Evolutionary conservation across 305 asterid species (phyloP), one percentile per base, ranked within the genome.

Genomic region (Fraxinus xanthoxyloides): DNA sequence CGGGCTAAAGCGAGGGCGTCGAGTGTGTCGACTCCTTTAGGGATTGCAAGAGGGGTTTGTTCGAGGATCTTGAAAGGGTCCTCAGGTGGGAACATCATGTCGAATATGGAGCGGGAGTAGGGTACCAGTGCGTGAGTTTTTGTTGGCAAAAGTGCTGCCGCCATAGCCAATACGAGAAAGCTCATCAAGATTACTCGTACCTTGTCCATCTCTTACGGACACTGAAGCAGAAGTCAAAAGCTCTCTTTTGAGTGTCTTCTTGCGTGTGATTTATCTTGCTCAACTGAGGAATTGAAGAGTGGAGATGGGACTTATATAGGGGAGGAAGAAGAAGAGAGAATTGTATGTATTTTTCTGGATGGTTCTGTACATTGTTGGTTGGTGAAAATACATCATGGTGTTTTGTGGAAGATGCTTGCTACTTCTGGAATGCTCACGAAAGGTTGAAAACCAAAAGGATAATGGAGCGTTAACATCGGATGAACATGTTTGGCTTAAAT

Each of bases 21-120:
- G 56, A 93, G 17, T 0, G 86, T 67, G 17, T 36, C 87, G 1
- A 43, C 36, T 4, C 70, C 84, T 17, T 90, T 85, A 4, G 93
- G 83, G 51, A 84, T 32, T 23, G 84, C 85, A 1, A 90, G 61
- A 0, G 95, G 94, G 73, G 84, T 63, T 17, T 91, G 92, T 8
- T 93, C 97, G 23, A 93, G 88, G 80, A 92, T 89, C 76, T 80
- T 84, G 87, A 92, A 91, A 0, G 97, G 97, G 81, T 92, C 95
- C 7, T 88, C 94, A 0, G 54, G 19, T 0, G 94, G 90, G 13
- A 92, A 38, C 80, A 85, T 24, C 82, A 56, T 6, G 82, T 89
- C 93, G 48, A 80, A 74, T 6, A 89, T 19, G 2, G 87, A 63
- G 10, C 92, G 91, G 0, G 91, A 21, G 90, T 90, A 91, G 0